Percentiles rank a stretch among this genome's conserved stretches.
phyloP scores from a whole-genome alignment of 768 basidiomycete genomes.

The Leccinum rimulosum region DNA sequence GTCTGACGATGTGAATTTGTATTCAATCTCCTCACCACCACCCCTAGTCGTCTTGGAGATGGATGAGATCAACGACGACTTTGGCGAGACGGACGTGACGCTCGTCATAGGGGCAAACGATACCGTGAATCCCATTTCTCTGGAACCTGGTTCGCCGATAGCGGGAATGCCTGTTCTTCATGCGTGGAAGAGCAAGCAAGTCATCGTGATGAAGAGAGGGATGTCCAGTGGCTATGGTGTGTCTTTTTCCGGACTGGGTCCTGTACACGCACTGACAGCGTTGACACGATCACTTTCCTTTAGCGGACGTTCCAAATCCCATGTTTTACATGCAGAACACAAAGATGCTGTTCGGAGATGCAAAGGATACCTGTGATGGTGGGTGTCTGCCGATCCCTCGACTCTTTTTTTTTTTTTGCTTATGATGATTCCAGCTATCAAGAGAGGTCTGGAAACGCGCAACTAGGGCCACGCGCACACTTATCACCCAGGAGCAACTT shows the following conservation, averaged over 20 bases:
- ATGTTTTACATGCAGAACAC: slow-evolving; percentile 93
- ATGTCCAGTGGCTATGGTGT: slow-evolving; percentile 85
- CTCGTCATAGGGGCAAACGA: slow-evolving; percentile 92
- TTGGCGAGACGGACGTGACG: slow-evolving; percentile 83
- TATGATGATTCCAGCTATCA: slow-evolving; percentile 44
- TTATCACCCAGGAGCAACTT: neutral
- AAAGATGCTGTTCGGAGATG: slow-evolving; percentile 91
- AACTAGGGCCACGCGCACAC: slow-evolving; percentile 8
- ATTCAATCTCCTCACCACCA: neutral
- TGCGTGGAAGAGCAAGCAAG: slow-evolving; percentile 92
- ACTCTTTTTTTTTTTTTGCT: neutral
- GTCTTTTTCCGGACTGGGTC: slow-evolving; percentile 7
- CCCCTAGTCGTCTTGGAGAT: slow-evolving; percentile 79
- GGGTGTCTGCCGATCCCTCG: slow-evolving; percentile 11
- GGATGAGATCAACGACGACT: slow-evolving; percentile 95
- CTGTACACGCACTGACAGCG: neutral
- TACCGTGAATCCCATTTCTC: slow-evolving; percentile 87
- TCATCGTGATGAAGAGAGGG: slow-evolving; percentile 90
- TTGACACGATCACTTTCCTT: slow-evolving; percentile 2
- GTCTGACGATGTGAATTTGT: neutral
- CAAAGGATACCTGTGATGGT: slow-evolving; percentile 90
- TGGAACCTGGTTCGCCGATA: slow-evolving; percentile 83
- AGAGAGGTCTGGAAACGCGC: slow-evolving; percentile 51
- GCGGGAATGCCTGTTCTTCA: slow-evolving; percentile 92
- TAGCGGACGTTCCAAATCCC: slow-evolving; percentile 89